phyloP scores from a whole-genome alignment of 257 asterid species.

The Penstemon barbatus region DNA sequence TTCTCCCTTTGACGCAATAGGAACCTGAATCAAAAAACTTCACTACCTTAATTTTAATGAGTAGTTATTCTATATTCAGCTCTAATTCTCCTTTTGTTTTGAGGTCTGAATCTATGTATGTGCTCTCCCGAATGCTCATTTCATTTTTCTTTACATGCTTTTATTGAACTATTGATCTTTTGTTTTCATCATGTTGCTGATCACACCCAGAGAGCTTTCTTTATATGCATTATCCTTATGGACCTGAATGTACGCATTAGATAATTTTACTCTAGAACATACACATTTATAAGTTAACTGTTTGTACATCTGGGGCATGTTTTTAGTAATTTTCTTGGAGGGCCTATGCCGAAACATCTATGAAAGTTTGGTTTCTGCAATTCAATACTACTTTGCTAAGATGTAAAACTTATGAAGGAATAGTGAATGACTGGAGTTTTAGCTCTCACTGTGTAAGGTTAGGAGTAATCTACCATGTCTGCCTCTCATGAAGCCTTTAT shows the following conservation, averaged over 20 bases:
- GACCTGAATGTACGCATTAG: background rate
- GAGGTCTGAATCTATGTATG: background rate
- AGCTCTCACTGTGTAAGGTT: background rate
- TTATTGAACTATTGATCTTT: background rate
- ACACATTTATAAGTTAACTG: background rate
- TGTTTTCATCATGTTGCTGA: background rate
- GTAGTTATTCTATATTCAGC: background rate
- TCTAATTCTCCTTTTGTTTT: background rate
- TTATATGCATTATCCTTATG: background rate
- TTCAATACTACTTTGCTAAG: background rate
- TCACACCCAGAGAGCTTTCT: background rate
- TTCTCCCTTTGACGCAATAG: too few relatives aligned
- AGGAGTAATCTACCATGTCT: too few relatives aligned
- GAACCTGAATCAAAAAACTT: background rate
- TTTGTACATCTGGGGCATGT: background rate
- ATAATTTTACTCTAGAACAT: background rate
- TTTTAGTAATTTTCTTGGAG: background rate
- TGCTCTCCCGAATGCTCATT: background rate
- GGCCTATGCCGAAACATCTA: too few relatives aligned
- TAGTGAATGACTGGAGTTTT: background rate
- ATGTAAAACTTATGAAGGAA: background rate
- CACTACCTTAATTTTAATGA: background rate
- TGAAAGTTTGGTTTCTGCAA: background rate
- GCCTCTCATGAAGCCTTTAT: background rate
- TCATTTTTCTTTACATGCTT: background rate